These are phyloP conservation scores for Amphirosellinia nigrospora DNA, from an alignment of 495 filamentous ascomycete genomes.

Conservation along the genomic window DNA sequence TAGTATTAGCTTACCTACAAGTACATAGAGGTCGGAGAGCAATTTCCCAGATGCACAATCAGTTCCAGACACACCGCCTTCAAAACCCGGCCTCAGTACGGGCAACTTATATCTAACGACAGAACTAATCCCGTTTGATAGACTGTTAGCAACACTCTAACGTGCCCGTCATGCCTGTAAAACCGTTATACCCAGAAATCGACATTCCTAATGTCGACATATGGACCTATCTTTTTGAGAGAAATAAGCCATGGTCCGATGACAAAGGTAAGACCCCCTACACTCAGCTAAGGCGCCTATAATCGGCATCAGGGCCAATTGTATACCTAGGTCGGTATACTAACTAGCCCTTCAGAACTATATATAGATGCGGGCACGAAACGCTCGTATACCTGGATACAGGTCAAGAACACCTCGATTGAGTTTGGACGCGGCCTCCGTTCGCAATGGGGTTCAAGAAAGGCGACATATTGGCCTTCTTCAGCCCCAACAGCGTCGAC, in stretches of 20 bases:
- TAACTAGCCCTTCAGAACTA: constrained; percentile 62
- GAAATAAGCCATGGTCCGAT: constrained; percentile 70
- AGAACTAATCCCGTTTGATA: neutral
- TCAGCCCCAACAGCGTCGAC: constrained; percentile 78
- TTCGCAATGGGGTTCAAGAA: constrained; percentile 75
- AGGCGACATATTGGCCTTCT: constrained; percentile 76
- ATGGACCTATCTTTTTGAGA: constrained; percentile 80
- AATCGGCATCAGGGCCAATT: neutral
- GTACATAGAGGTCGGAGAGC: neutral
- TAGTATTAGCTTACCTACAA: neutral
- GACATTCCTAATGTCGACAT: constrained; percentile 73
- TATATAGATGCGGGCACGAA: constrained; percentile 77
- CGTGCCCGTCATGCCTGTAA: constrained; percentile 56
- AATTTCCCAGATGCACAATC: neutral
- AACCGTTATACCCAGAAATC: constrained; percentile 61
- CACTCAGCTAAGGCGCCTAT: neutral
- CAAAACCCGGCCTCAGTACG: neutral
- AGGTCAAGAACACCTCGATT: constrained; percentile 66
- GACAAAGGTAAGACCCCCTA: constrained; percentile 58
- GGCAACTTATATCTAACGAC: neutral
- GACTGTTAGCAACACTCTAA: neutral
- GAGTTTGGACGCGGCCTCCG: constrained; percentile 83
- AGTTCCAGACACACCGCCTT: neutral
- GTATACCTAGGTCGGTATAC: neutral
- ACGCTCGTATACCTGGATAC: constrained; percentile 75